Evolutionary conservation across 1,139 yeast species (phyloP), one percentile per base, ranked within the genome.

Genomic region (Kodamaea sp.): DNA sequence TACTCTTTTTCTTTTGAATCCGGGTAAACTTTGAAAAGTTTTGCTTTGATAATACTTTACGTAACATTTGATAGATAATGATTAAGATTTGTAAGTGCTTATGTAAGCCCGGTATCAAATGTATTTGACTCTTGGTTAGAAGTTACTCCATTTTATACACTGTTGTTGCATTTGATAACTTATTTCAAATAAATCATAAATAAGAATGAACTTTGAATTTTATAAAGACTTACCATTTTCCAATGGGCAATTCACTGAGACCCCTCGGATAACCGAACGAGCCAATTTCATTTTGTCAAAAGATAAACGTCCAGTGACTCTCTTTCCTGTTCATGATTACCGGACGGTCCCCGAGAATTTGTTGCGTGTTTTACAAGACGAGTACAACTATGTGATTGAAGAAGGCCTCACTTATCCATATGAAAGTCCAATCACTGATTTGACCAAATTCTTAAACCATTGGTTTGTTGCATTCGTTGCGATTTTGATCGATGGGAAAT

Each of bases 321-420:
- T 71, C 12, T 48, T 68, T 29, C 66, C 70, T 0, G 57, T 63
- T 8, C 64, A 65, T 42, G 53, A 55, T 26, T 31, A 49, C 5
- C 35, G 42, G 1, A 60, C 54, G 9, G 60, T 74, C 6, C 80
- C 81, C 0, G 36, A 36, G 6, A 49, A 47, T 3, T 57, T 77
- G 27, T 34, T 72, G 9, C 53, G 55, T 11, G 59, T 58, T 1
- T 42, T 73, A 24, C 63, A 59, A 32, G 53, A 60, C 6, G 72
- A 72, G 38, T 67, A 75, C 57, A 73, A 75, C 46, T 52, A 55
- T 31, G 69, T 75, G 9, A 63, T 78, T 1, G 76, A 66, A 20
- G 77, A 71, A 46, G 83, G 83, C 2, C 50, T 48, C 30, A 77
- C 82, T 0, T 76, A 76, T 42, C 79, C 81, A 0, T 65, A 70